These are phyloP conservation scores for Aspergillus quadricinctus DNA, from an alignment of 2,329 filamentous ascomycete genomes.

Conservation along the genomic window DNA sequence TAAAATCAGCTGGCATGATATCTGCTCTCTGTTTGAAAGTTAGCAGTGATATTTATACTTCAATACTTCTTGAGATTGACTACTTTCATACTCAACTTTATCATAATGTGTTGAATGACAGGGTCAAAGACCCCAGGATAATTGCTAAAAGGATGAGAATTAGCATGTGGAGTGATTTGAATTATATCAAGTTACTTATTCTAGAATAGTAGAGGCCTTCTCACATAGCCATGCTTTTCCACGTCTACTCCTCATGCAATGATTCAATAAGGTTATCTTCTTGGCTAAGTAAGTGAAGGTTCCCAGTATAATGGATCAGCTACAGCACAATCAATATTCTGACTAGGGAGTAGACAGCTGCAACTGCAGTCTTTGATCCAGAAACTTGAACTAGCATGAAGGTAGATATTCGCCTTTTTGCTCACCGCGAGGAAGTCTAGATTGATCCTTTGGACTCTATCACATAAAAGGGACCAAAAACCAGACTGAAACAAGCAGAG, in stretches of 20 bases:
- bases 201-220: background rate
- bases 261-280: background rate
- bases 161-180: background rate
- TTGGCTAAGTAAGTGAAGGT: background rate
- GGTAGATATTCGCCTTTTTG: too few relatives aligned
- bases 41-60: too few relatives aligned
- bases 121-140: too few relatives aligned
- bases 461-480: background rate
- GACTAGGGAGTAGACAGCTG: background rate
- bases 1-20: background rate
- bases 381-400: too few relatives aligned
- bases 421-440: background rate
- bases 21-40: background rate
- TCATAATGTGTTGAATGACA: too few relatives aligned
- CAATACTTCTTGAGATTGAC: too few relatives aligned
- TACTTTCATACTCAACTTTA: background rate
- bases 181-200: background rate
- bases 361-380: background rate
- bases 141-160: too few relatives aligned
- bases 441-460: background rate
- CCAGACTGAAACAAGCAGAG: background rate
- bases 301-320: too few relatives aligned
- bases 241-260: background rate
- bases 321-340: background rate
- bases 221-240: background rate